phyloP scores from a whole-genome alignment of 768 basidiomycete species.

The Exsudoporus frostii region DNA sequence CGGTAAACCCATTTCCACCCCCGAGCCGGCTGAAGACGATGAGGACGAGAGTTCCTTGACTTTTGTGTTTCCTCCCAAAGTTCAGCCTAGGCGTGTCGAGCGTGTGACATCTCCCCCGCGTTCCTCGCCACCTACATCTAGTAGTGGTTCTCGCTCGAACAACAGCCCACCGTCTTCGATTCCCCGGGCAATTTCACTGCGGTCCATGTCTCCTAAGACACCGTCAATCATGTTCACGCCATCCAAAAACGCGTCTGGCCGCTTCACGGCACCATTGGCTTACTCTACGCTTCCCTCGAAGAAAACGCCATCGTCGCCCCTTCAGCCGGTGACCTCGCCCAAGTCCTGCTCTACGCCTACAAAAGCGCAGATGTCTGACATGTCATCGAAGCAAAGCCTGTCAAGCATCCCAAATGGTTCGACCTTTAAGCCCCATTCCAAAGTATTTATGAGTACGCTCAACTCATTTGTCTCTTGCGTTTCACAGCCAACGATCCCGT shows the following conservation, averaged over 20 bases:
- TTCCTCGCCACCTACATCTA: constrained; percentile 9
- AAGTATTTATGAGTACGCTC: constrained; percentile 53
- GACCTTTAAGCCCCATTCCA: constrained; percentile 51
- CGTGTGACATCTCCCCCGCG: constrained; percentile 5
- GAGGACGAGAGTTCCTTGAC: constrained; percentile 21
- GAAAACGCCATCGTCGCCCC: constrained; percentile 60
- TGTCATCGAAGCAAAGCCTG: constrained; percentile 22
- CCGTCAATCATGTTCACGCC: constrained; percentile 33
- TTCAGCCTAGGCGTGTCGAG: constrained; percentile 1
- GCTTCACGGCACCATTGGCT: constrained; percentile 20
- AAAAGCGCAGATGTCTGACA: constrained; percentile 40
- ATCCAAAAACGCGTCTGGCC: constrained; percentile 30
- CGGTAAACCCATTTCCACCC: constrained; percentile 2
- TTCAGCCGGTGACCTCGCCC: constrained; percentile 52
- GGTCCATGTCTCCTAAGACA: constrained; percentile 31
- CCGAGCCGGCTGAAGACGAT: constrained; percentile 18
- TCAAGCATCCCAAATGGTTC: constrained; percentile 52
- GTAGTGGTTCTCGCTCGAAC: constrained; percentile 6
- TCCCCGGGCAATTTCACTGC: constrained; percentile 42
- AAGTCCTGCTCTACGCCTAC: constrained; percentile 20
- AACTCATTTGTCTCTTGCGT: constrained; percentile 44
- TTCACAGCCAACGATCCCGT: constrained; percentile 33
- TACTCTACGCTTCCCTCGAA: constrained; percentile 48
- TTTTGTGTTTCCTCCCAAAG: constrained; percentile 24
- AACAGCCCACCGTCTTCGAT: constrained; percentile 48